Evolutionary conservation across 495 filamentous ascomycete genomes (phyloP).

Genomic region (Xylaria flabelliformis): DNA sequence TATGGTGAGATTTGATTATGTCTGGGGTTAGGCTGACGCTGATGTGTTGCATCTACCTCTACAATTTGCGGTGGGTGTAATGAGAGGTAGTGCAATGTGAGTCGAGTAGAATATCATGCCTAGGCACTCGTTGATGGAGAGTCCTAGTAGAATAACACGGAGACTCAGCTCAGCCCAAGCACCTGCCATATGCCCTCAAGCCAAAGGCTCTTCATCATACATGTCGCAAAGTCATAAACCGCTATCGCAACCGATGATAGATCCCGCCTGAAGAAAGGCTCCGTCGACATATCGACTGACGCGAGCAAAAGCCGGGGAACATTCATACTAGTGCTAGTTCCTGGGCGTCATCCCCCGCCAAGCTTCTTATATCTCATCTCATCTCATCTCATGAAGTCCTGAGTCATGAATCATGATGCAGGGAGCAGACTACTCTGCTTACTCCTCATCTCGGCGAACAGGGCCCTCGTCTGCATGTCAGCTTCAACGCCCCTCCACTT

Average conservation of each 20-base stretch:
- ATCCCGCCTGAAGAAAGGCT: not conserved
- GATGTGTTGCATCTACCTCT: not conserved
- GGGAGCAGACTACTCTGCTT: constrained; percentile 1
- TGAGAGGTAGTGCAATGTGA: not conserved
- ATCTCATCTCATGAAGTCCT: not conserved
- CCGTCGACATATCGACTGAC: not conserved
- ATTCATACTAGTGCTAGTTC: not conserved
- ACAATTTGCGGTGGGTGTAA: not conserved
- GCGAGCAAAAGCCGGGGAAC: not conserved
- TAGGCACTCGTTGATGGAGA: not conserved
- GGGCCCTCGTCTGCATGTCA: constrained; percentile 32
- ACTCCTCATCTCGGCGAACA: constrained; percentile 27
- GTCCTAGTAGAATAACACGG: too few relatives aligned
- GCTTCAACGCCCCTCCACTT: constrained; percentile 49
- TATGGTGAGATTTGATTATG: not conserved
- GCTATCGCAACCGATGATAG: not conserved
- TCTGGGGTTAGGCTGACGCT: not conserved
- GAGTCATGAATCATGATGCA: constrained; percentile 9
- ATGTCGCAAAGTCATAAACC: not conserved
- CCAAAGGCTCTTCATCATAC: not conserved
- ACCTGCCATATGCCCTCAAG: too few relatives aligned
- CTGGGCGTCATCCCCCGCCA: too few relatives aligned
- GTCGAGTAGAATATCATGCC: not conserved
- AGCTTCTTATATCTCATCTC: too few relatives aligned
- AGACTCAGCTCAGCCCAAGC: too few relatives aligned